phyloP scores from a whole-genome alignment of 805 yeast genomes.

The Candida taoyuanica region DNA sequence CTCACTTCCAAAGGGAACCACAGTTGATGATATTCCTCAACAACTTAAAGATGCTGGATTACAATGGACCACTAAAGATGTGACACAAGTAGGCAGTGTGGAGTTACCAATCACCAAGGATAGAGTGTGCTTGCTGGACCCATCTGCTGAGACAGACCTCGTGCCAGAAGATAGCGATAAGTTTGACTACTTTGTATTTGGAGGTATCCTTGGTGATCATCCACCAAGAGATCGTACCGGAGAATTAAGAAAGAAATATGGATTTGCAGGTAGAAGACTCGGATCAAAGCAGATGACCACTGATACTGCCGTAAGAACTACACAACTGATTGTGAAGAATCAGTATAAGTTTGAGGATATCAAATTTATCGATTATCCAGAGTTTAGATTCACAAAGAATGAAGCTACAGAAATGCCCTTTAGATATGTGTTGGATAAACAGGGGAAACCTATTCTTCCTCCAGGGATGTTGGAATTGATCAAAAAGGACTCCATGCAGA shows the following conservation, averaged over 20 bases:
- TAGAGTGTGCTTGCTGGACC: slow-evolving; percentile 81
- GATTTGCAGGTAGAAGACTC: slow-evolving; percentile 80
- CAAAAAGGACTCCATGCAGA: slow-evolving; percentile 78
- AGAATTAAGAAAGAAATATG: slow-evolving; percentile 73
- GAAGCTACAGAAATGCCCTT: slow-evolving; percentile 99
- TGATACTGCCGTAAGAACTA: slow-evolving; percentile 93
- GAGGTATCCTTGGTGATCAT: slow-evolving; percentile 94
- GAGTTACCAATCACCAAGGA: slow-evolving; percentile 42
- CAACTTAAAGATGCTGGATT: slow-evolving; percentile 56
- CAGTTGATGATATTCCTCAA: slow-evolving; percentile 59
- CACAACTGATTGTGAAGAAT: slow-evolving; percentile 70
- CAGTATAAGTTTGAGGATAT: slow-evolving; percentile 61
- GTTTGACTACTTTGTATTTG: slow-evolving; percentile 89
- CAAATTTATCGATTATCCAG: slow-evolving; percentile 88
- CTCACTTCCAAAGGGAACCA: slow-evolving; percentile 64
- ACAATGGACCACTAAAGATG: slow-evolving; percentile 78
- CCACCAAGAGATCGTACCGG: slow-evolving; percentile 91
- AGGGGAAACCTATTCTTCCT: slow-evolving; percentile 79
- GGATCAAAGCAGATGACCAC: slow-evolving; percentile 95
- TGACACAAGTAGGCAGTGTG: slow-evolving; percentile 38
- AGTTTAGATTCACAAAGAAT: slow-evolving; percentile 76
- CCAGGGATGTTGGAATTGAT: slow-evolving; percentile 87
- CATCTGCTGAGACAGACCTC: slow-evolving; percentile 73
- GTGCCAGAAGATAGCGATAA: slow-evolving; percentile 58
- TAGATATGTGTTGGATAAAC: slow-evolving; percentile 67